Conservation (phyloP, 2,329 filamentous ascomycete species). For the Colletotrichum brevisporum region DNA sequence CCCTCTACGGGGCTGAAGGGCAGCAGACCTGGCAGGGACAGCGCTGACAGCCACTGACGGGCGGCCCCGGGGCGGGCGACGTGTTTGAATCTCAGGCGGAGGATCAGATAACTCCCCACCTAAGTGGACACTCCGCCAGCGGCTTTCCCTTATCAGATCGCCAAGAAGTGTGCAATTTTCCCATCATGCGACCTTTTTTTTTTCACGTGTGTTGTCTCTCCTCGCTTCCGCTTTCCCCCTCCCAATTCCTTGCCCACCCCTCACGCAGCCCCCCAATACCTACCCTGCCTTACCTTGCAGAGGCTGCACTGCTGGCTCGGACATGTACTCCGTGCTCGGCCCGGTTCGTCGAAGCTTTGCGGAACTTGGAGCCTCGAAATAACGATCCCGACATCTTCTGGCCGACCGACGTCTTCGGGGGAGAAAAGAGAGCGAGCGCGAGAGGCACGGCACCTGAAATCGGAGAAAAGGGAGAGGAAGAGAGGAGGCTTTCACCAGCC, state of each 20-base stretch:
- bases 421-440: neutral
- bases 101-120: slow-evolving; percentile 24
- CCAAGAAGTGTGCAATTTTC: slow-evolving; percentile 30
- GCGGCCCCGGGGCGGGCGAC: slow-evolving; percentile 8
- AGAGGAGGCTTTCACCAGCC: neutral
- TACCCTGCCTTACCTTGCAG: neutral
- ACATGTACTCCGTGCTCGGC: slow-evolving; percentile 34
- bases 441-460: neutral
- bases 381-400: neutral
- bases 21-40: neutral
- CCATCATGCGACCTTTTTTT: slow-evolving; percentile 31
- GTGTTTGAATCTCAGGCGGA: slow-evolving; percentile 21
- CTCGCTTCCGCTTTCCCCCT: neutral
- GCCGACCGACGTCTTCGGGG: neutral
- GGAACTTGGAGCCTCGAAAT: slow-evolving; percentile 9
- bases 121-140: neutral
- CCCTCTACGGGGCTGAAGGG: neutral
- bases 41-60: slow-evolving; percentile 8
- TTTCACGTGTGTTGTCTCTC: slow-evolving; percentile 30
- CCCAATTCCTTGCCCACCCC: neutral
- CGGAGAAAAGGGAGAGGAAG: neutral
- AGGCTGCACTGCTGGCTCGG: neutral
- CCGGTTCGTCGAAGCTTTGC: slow-evolving; percentile 26
- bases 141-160: slow-evolving; percentile 39
- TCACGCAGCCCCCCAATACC: neutral